phyloP scores from a whole-genome alignment of 106 monocot species.

The Platanthera guangdongensis region DNA sequence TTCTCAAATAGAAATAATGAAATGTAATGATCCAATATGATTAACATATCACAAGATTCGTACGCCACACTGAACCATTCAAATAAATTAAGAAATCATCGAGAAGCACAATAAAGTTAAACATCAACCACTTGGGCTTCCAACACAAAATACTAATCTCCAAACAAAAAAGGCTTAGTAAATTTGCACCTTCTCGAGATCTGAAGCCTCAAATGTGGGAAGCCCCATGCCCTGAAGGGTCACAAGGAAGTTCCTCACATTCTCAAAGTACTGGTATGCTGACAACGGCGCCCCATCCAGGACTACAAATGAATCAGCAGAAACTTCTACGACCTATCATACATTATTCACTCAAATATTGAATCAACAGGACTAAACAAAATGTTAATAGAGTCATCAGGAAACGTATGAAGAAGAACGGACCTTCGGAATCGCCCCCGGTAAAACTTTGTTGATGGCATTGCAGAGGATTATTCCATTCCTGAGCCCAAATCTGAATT shows the following conservation, averaged over 20 bases:
- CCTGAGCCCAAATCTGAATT: conserved; percentile 62
- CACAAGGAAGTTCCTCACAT: conserved; percentile 70
- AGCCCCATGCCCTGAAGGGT: conserved; percentile 49
- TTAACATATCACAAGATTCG: no score
- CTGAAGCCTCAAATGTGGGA: conserved; percentile 87
- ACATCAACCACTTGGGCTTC: no score
- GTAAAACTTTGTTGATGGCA: conserved; percentile 77
- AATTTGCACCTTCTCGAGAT: conserved; percentile 53
- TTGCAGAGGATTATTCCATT: conserved; percentile 90
- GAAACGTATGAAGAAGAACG: neutral
- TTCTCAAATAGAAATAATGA: no score
- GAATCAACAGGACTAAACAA: neutral
- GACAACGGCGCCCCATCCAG: conserved; percentile 56
- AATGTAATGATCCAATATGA: no score
- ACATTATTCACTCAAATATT: neutral
- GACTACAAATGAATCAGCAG: conserved; percentile 25
- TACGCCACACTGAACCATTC: no score
- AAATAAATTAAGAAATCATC: no score
- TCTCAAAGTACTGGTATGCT: conserved; percentile 85
- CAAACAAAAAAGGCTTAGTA: neutral
- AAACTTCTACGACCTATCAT: conserved; percentile 56
- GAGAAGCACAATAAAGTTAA: no score
- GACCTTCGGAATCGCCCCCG: conserved; percentile 85
- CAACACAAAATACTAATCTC: neutral
- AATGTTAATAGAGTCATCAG: neutral